Evolutionary conservation across 164 flowering plant species (phyloP).

Genomic region (Protea cynaroides): DNA sequence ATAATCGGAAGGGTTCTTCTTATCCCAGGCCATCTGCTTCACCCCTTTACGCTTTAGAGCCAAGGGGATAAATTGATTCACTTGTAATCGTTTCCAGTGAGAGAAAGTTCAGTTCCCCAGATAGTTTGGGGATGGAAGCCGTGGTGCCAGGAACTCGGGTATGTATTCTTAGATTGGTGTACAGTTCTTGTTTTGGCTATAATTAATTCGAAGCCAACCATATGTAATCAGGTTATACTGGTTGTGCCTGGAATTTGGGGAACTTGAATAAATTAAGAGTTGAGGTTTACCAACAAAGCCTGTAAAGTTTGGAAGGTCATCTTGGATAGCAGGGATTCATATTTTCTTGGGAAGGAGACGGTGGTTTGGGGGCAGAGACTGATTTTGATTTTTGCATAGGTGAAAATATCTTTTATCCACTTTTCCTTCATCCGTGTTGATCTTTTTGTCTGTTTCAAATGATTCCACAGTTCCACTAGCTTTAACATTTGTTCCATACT

Average conservation of each 20-base stretch:
- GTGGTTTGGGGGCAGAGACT: too few relatives aligned
- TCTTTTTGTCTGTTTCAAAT: too few relatives aligned
- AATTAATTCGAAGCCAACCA: not conserved
- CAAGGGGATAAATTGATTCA: not conserved
- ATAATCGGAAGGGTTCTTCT: constrained; percentile 17
- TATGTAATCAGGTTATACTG: not conserved
- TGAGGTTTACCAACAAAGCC: not conserved
- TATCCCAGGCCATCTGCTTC: constrained; percentile 44
- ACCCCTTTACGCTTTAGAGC: constrained; percentile 16
- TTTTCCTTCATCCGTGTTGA: too few relatives aligned
- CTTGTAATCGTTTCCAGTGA: not conserved
- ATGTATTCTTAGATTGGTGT: constrained; percentile 7
- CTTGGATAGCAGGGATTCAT: too few relatives aligned
- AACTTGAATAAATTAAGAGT: not conserved
- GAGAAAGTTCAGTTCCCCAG: not conserved
- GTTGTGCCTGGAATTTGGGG: not conserved
- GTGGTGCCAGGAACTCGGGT: not conserved
- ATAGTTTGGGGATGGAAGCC: not conserved
- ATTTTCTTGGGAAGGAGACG: not conserved
- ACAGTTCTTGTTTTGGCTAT: constrained; percentile 6
- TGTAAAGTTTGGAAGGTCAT: too few relatives aligned
- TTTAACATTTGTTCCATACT: too few relatives aligned
- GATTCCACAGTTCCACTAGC: too few relatives aligned
- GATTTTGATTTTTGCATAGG: too few relatives aligned
- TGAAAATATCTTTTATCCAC: too few relatives aligned